Conservation (phyloP, 1,284 basidiomycete genomes). For the Puccinia coronata region DNA sequence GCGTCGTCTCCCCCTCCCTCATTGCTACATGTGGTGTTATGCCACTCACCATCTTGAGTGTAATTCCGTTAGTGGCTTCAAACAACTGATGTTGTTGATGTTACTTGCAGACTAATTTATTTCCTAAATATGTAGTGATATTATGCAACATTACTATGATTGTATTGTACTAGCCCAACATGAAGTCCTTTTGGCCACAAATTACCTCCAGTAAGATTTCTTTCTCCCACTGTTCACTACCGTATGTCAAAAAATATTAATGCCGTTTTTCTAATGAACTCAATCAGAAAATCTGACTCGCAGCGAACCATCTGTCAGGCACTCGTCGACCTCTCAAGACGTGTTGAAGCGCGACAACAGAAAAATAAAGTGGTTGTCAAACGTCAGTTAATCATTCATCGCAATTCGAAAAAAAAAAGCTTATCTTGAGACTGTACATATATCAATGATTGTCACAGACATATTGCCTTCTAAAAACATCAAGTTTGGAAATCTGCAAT, state of each 20-base stretch:
- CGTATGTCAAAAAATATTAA: too few species aligned
- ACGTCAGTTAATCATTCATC: conserved; percentile 31
- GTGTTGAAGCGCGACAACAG: conserved; percentile 62
- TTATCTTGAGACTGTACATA: conserved; percentile 1
- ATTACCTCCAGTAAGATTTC: conserved; percentile 59
- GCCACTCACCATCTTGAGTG: conserved; percentile 63
- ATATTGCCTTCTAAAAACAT: background rate
- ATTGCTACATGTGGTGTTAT: conserved; percentile 65
- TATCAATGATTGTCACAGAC: background rate
- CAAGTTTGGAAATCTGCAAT: too few species aligned
- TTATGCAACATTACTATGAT: conserved; percentile 46
- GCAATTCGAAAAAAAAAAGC: background rate
- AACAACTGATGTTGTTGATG: background rate
- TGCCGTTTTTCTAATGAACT: background rate
- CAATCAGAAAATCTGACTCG: conserved; percentile 62
- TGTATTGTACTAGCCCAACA: conserved; percentile 64
- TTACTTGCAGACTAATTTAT: background rate
- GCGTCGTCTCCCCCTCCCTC: conserved; percentile 64
- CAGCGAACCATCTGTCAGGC: conserved; percentile 65
- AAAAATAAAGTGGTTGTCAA: conserved; percentile 65
- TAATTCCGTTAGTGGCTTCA: conserved; percentile 52
- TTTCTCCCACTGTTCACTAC: background rate
- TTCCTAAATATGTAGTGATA: conserved; percentile 35
- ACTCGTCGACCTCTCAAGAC: conserved; percentile 65
- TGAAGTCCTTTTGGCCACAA: conserved; percentile 68